Percentiles rank a stretch among this genome's conserved stretches.
phyloP scores from a whole-genome alignment of 805 yeast species.

The Grigorovia transvaalensis region DNA sequence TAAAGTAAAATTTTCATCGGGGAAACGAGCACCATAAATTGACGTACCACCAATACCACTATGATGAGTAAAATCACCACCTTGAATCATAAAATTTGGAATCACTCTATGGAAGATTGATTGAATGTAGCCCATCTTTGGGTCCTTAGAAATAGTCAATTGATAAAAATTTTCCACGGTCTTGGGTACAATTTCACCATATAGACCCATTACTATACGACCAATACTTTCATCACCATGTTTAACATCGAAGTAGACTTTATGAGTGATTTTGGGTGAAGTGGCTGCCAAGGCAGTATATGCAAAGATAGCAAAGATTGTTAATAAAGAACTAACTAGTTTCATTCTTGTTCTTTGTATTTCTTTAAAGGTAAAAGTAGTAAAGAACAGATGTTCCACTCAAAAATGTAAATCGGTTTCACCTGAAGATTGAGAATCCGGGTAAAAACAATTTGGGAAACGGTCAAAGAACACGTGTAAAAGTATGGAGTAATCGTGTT shows the following conservation, averaged over 20 bases:
- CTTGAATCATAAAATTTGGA: slow-evolving; percentile 66
- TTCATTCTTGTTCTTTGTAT: neutral
- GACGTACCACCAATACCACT: slow-evolving; percentile 69
- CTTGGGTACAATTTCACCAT: slow-evolving; percentile 77
- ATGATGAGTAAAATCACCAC: slow-evolving; percentile 67
- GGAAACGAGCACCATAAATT: slow-evolving; percentile 57
- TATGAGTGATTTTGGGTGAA: slow-evolving; percentile 46
- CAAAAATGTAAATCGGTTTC: neutral
- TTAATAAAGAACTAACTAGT: neutral
- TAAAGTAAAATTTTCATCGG: slow-evolving; percentile 57
- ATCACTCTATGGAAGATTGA: slow-evolving; percentile 67
- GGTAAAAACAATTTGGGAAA: no score
- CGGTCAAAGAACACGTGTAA: no score
- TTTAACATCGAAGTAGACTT: slow-evolving; percentile 76
- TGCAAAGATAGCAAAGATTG: neutral
- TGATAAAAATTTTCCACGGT: slow-evolving; percentile 84
- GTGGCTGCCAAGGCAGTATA: slow-evolving; percentile 2
- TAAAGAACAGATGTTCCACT: no score
- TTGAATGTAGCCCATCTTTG: slow-evolving; percentile 49
- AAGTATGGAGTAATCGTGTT: no score
- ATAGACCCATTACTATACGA: slow-evolving; percentile 76
- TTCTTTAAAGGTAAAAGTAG: no score
- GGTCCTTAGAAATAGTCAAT: slow-evolving; percentile 66
- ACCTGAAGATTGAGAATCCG: no score
- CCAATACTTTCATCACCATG: slow-evolving; percentile 75